phyloP scores from a whole-genome alignment of 2,329 filamentous ascomycete species.

The Paecilomyces dactylethromorphus region DNA sequence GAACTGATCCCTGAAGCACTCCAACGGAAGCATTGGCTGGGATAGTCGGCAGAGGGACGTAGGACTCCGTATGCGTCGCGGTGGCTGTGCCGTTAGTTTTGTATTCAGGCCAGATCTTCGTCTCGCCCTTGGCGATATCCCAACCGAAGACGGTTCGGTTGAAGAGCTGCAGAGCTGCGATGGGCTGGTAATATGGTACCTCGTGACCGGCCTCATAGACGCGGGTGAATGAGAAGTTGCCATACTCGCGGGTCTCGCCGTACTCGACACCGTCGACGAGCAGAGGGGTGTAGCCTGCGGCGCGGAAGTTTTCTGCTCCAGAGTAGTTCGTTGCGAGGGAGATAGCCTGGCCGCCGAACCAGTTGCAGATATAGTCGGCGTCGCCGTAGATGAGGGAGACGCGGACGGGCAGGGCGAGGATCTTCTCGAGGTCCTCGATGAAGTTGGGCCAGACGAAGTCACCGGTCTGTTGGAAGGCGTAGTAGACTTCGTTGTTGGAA shows the following conservation, averaged over 20 bases:
- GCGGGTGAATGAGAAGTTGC: conserved; percentile 63
- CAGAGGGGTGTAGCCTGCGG: conserved; percentile 67
- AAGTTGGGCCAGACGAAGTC: conserved; percentile 61
- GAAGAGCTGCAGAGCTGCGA: conserved; percentile 55
- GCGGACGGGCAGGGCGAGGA: conserved; percentile 56
- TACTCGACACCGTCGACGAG: conserved; percentile 59
- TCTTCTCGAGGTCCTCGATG: conserved; percentile 52
- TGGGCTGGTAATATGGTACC: conserved; percentile 52
- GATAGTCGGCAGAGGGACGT: conserved; percentile 24
- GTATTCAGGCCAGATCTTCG: conserved; percentile 27
- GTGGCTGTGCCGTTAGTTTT: conserved; percentile 32
- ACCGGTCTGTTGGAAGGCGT: conserved; percentile 46
- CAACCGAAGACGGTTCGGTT: conserved; percentile 52
- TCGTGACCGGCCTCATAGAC: conserved; percentile 62
- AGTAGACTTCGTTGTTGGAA: conserved; percentile 37
- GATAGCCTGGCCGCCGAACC: conserved; percentile 66
- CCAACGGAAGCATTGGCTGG: conserved; percentile 7
- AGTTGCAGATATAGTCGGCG: conserved; percentile 52
- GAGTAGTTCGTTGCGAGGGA: conserved; percentile 53
- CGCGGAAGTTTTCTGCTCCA: conserved; percentile 52
- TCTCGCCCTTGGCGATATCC: conserved; percentile 48
- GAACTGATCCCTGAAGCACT: background rate
- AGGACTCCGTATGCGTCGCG: conserved; percentile 42
- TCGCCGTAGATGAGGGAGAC: conserved; percentile 68
- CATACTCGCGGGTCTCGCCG: conserved; percentile 69